Evolutionary conservation across 805 yeast species (phyloP), one percentile per base, ranked within the genome.

Genomic region (Lipomyces kockii): DNA sequence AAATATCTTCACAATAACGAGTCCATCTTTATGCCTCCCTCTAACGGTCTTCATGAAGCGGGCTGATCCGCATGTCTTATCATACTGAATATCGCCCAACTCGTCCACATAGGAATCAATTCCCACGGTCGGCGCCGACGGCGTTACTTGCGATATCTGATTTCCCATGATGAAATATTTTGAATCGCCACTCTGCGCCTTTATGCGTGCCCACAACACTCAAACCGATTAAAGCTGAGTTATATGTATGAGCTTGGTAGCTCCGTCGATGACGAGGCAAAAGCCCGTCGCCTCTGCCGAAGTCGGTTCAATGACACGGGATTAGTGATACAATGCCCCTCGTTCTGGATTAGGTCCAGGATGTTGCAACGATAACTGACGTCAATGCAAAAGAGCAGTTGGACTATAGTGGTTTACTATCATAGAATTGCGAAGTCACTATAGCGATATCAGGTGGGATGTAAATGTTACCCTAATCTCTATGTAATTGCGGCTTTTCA

Each of bases 121-220:
- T 6, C 97, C 97, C 74, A 94, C 91, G 0, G 97, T 91, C 2
- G 97, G 92, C 0, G 97, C 92, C 2, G 97, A 87, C 12, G 97
- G 97, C 9, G 97, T 91, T 76, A 92, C 80, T 43, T 91, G 81
- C 1, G 98, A 93, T 68, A 94, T 80, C 76, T 90, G 90, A 14
- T 91, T 91, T 17, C 97, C 98, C 98, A 93, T 92, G 4, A 12
- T 43, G 49, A 43, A 43, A 17, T n/a, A 17, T n/a, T 7, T 17
- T 43, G 49, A 43, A 43, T 17, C 49, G 49, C 20, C 11, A 17
- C 22, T 5, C 9, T 43, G 49, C 20, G 22, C 2, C 49, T 17
- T 17, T 7, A 43, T n/a, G 9, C 11, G 49, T 43, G 20, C 49
- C 49, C 22, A 43, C 49, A 43, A 43, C 49, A n/a, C 49, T 8